Percentiles rank a stretch among this genome's conserved stretches.
Conservation (phyloP, 2,329 filamentous ascomycete genomes). For the Tolypocladium cylindrosporum region DNA sequence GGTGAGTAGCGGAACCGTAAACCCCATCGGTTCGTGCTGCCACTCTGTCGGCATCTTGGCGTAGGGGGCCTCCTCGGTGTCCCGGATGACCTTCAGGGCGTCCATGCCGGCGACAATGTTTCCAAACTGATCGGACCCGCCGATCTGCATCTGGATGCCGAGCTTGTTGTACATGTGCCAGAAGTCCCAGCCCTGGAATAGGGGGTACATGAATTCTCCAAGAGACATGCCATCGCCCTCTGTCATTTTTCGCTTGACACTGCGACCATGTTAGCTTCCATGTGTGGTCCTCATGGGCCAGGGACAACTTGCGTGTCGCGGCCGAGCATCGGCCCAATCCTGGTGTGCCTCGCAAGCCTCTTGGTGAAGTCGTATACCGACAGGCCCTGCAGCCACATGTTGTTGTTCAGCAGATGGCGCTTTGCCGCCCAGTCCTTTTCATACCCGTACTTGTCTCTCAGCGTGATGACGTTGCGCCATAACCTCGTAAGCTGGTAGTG, state of each 20-base stretch:
- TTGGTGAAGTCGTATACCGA: slow-evolving; percentile 66
- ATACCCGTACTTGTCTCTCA: slow-evolving; percentile 58
- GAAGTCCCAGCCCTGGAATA: slow-evolving; percentile 95
- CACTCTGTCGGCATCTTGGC: slow-evolving; percentile 28
- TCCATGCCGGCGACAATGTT: slow-evolving; percentile 92
- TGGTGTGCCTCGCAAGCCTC: slow-evolving; percentile 61
- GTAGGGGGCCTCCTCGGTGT: slow-evolving; percentile 38
- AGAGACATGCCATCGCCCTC: slow-evolving; percentile 88
- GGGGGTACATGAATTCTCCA: slow-evolving; percentile 84
- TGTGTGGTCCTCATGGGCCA: not conserved
- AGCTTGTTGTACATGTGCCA: slow-evolving; percentile 68
- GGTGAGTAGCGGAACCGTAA: slow-evolving; percentile 85
- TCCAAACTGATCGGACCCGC: slow-evolving; percentile 90
- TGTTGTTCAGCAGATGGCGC: slow-evolving; percentile 69
- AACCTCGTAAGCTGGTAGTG: slow-evolving; percentile 61
- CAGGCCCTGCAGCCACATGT: slow-evolving; percentile 66
- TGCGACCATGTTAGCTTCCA: slow-evolving; percentile 13
- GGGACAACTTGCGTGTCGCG: slow-evolving; percentile 64
- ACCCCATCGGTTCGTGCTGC: slow-evolving; percentile 59
- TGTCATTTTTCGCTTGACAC: slow-evolving; percentile 72
- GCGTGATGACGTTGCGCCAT: slow-evolving; percentile 61
- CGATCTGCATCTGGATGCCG: slow-evolving; percentile 75
- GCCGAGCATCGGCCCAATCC: slow-evolving; percentile 78
- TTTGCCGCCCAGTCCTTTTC: slow-evolving; percentile 53
- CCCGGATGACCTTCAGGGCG: slow-evolving; percentile 65